These are phyloP conservation scores for Saprolegnia parasitica DNA, from an alignment of 352 stramenopile species.

Conservation along the genomic window DNA sequence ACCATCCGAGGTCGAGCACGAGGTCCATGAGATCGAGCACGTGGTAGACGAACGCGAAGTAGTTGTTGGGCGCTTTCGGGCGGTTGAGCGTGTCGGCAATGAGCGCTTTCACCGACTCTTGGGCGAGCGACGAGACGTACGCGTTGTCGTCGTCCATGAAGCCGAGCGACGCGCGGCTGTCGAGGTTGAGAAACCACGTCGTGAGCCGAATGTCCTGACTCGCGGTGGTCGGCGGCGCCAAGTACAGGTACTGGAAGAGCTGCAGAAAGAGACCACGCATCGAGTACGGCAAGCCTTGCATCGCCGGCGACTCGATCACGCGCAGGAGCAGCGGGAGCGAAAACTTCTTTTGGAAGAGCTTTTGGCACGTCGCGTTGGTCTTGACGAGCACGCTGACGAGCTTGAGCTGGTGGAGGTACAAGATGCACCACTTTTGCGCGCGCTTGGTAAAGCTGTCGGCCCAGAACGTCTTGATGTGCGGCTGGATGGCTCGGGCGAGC, in stretches of 20 bases:
- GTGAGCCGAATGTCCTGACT: slow-evolving; percentile 17
- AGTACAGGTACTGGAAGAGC: slow-evolving; percentile 15
- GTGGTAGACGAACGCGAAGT: slow-evolving; percentile 23
- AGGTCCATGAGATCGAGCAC: slow-evolving; percentile 11
- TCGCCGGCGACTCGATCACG: slow-evolving; percentile 15
- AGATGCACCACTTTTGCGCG: slow-evolving; percentile 14
- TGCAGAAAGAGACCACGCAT: slow-evolving; percentile 14
- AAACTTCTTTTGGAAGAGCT: slow-evolving; percentile 2
- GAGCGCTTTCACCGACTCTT: slow-evolving; percentile 11
- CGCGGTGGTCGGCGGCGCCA: background rate
- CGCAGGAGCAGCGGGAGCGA: background rate
- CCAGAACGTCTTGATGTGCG: background rate
- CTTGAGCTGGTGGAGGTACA: slow-evolving; percentile 24
- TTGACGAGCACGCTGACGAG: background rate
- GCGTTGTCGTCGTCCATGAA: background rate
- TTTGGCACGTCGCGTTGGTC: slow-evolving; percentile 2
- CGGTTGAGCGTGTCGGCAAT: slow-evolving; percentile 10
- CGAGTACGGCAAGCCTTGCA: slow-evolving; percentile 5
- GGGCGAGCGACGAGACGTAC: background rate
- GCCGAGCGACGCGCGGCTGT: background rate
- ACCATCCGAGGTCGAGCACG: slow-evolving; percentile 23
- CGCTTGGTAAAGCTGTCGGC: background rate
- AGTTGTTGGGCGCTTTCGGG: slow-evolving; percentile 7
- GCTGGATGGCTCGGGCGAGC: slow-evolving; percentile 1
- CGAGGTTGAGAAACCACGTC: slow-evolving; percentile 3